phyloP scores from a whole-genome alignment of 2,329 filamentous ascomycete genomes.

The Botryosphaeria dothidea region DNA sequence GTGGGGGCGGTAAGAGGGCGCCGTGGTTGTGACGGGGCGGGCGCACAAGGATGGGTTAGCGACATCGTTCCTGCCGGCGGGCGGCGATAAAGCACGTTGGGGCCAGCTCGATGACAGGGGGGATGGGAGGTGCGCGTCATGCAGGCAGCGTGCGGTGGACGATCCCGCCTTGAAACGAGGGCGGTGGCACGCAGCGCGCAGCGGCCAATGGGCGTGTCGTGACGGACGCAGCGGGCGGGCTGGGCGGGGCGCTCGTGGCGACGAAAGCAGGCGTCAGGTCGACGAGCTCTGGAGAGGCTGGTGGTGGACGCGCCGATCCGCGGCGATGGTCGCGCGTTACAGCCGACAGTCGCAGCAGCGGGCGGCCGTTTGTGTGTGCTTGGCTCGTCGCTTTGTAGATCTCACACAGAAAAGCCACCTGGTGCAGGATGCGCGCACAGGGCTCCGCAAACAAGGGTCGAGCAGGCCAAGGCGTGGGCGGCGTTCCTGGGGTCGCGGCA shows the following conservation, averaged over 20 bases:
- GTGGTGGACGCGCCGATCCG: slow-evolving; percentile 7
- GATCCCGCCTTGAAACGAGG: slow-evolving; percentile 17
- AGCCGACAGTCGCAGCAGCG: slow-evolving; percentile 8
- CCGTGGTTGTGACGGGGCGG: slow-evolving; percentile 13
- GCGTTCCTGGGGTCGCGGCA: slow-evolving; percentile 16
- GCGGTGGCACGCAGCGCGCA: slow-evolving; percentile 10
- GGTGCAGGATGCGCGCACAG: slow-evolving; percentile 12
- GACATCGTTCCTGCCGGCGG: slow-evolving; percentile 6
- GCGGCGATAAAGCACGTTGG: slow-evolving; percentile 17
- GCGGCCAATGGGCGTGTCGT: background rate
- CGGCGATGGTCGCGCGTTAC: slow-evolving; percentile 6
- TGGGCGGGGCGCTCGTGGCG: slow-evolving; percentile 13
- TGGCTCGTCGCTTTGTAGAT: background rate
- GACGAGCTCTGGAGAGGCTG: background rate
- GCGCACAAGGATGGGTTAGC: slow-evolving; percentile 10
- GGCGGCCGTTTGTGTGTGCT: slow-evolving; percentile 11
- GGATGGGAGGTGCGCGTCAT: background rate
- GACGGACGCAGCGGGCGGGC: slow-evolving; percentile 9
- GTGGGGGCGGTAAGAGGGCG: slow-evolving; percentile 9
- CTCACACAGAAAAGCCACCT: slow-evolving; percentile 13
- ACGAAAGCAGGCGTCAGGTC: slow-evolving; percentile 10
- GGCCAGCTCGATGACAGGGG: slow-evolving; percentile 11
- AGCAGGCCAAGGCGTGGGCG: slow-evolving; percentile 8
- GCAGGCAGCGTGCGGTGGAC: slow-evolving; percentile 11
- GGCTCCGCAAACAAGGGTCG: slow-evolving; percentile 14